Evolutionary conservation across 202 grass and related monocot species (phyloP).

Genomic region (Setaria italica): DNA sequence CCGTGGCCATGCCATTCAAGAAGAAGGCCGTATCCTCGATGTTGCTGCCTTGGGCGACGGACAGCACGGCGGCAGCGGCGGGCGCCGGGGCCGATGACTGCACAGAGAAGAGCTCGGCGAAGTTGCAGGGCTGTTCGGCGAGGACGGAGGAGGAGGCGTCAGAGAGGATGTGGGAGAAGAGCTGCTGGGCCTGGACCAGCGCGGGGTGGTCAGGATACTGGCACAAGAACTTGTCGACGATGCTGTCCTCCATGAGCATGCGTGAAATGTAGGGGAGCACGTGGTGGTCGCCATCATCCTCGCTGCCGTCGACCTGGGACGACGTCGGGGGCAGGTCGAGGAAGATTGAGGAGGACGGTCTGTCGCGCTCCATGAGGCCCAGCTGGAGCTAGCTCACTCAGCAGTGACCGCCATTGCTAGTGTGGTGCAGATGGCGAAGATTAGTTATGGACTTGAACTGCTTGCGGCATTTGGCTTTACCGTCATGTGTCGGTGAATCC

Average conservation of each 20-base stretch:
- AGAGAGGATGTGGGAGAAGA: slow-evolving; percentile 6
- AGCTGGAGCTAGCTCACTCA: neutral
- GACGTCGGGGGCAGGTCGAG: neutral
- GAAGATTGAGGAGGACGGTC: neutral
- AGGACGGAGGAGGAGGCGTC: neutral
- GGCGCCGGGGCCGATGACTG: neutral
- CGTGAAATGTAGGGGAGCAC: slow-evolving; percentile 6
- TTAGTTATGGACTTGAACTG: neutral
- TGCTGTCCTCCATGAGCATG: neutral
- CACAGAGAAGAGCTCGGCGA: neutral
- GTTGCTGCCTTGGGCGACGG: neutral
- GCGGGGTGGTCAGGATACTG: slow-evolving; percentile 10
- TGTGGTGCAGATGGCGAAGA: neutral
- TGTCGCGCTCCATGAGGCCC: neutral
- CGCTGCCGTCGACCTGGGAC: neutral
- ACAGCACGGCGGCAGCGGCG: no score
- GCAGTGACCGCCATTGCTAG: neutral
- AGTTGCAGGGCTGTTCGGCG: neutral
- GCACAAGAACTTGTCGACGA: neutral
- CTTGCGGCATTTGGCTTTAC: neutral
- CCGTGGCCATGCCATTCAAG: neutral
- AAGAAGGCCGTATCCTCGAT: neutral
- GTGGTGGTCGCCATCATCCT: neutral
- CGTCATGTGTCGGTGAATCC: neutral
- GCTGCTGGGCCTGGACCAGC: neutral